Evolutionary conservation across 495 filamentous ascomycete genomes (phyloP), one percentile per base, ranked within the genome.

Genomic region (Penicillium verhagenii): DNA sequence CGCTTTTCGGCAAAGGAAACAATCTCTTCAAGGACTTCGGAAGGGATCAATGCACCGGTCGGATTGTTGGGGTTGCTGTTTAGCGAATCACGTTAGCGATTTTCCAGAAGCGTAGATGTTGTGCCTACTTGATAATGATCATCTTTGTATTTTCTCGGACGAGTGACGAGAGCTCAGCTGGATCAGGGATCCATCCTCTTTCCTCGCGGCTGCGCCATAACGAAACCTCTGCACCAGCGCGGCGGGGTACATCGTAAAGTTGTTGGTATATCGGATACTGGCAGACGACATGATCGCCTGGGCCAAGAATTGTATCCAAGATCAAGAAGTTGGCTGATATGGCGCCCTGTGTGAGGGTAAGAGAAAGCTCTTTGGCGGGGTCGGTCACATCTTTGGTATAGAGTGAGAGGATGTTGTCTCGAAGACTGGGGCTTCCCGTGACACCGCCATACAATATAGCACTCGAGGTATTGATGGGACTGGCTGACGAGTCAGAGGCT

Each of bases 231-330:
- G 90, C 89, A 0, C 90, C 90, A 2, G 92, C 69, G 28, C 82
- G 84, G 55, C 76, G 77, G 0, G 90, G 87, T 4, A 92, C 80
- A n/a, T 79, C 68, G 56, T 91, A 92, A 1, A 93, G 77, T 58
- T 92, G 89, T 60, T 91, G 87, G 64, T 95, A 94, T 10, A 88
- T 91, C 1, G 90, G 90, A 63, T 88, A 85, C 47, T 92, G 86
- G 57, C 87, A 91, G 33, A 93, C 81, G 13, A 92, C 87, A 72
- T 95, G 90, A 56, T 92, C 88, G 1, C 86, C 89, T 0, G 85
- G 84, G 1, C 82, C 82, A 0, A 92, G 61, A 5, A 92, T 73
- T 1, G 83, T 78, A 67, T 91, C 91, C 6, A 92, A 78, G 1
- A 85, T 62, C 2, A 90, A 66, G 58, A 88, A 86, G 57, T 95